Conservation (phyloP, 1,139 yeast genomes). For the Candida glucosophila region DNA sequence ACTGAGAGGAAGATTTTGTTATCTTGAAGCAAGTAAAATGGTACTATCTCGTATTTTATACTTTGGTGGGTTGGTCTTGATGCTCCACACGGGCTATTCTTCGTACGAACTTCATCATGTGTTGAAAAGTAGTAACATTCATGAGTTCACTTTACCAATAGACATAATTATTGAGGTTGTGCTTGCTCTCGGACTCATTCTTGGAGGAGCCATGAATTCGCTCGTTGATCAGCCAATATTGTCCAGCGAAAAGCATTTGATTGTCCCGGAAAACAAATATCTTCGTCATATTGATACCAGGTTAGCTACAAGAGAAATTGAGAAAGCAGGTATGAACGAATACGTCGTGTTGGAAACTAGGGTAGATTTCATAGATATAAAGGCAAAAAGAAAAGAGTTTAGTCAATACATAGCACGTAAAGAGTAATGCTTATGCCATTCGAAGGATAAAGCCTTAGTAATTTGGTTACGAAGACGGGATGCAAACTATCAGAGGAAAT, state of each 20-base stretch:
- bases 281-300: slow-evolving; percentile 41
- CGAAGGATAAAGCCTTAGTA: too few species aligned
- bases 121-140: slow-evolving; percentile 11
- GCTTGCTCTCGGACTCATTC: slow-evolving; percentile 28
- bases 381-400: slow-evolving; percentile 31
- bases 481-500: too few species aligned
- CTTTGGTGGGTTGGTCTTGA: slow-evolving; percentile 23
- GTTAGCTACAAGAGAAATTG: slow-evolving; percentile 35
- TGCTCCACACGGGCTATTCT: slow-evolving; percentile 43
- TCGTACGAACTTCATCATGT: slow-evolving; percentile 43
- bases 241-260: slow-evolving; percentile 12
- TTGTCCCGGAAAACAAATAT: slow-evolving; percentile 15
- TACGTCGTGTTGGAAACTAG: slow-evolving; percentile 36
- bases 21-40: not conserved
- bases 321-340: slow-evolving; percentile 35
- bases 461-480: too few species aligned
- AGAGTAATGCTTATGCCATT: too few species aligned
- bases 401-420: slow-evolving; percentile 33
- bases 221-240: slow-evolving; percentile 17
- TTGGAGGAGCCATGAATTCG: slow-evolving; percentile 26
- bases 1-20: not conserved
- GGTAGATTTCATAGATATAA: slow-evolving; percentile 37
- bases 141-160: slow-evolving; percentile 16
- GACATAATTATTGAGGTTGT: slow-evolving; percentile 37
- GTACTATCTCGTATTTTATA: slow-evolving; percentile 5